Evolutionary conservation across 352 stramenopile species (phyloP).

Genomic region (Sclerospora graminicola): DNA sequence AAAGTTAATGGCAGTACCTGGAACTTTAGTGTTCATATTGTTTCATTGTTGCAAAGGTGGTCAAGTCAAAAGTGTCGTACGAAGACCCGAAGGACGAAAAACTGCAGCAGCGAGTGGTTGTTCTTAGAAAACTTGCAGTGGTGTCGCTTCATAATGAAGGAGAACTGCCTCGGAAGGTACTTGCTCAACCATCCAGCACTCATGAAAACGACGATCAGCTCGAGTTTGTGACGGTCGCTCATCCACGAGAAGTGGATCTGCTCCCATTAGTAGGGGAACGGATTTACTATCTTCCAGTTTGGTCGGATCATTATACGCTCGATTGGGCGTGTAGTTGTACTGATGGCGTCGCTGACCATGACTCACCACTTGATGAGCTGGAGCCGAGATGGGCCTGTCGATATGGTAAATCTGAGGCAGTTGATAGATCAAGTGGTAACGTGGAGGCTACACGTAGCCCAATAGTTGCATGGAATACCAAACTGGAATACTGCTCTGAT

Average conservation of each 20-base stretch:
- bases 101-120: constrained; percentile 5
- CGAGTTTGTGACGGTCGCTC: constrained; percentile 23
- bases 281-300: constrained; percentile 44
- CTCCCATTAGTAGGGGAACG: constrained; percentile 36
- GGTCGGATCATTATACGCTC: constrained; percentile 39
- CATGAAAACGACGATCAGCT: constrained; percentile 9
- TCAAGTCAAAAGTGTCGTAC: constrained; percentile 20
- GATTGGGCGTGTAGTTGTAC: constrained; percentile 33
- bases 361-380: constrained; percentile 23
- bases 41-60: constrained; percentile 9
- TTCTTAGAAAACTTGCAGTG: constrained; percentile 13
- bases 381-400: constrained; percentile 8
- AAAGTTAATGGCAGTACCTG: background rate
- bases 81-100: constrained; percentile 4
- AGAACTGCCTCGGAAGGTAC: constrained; percentile 10
- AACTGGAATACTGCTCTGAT: constrained; percentile 11
- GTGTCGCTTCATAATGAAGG: background rate
- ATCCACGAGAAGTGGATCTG: constrained; percentile 33
- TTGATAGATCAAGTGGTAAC: background rate
- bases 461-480: constrained; percentile 13
- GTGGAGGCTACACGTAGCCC: background rate
- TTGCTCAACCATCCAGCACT: background rate
- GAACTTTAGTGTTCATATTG: background rate
- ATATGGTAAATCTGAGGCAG: background rate
- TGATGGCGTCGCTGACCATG: constrained; percentile 10